These are phyloP conservation scores for Penicillium daleae DNA, from an alignment of 495 filamentous ascomycete species.

Conservation along the genomic window DNA sequence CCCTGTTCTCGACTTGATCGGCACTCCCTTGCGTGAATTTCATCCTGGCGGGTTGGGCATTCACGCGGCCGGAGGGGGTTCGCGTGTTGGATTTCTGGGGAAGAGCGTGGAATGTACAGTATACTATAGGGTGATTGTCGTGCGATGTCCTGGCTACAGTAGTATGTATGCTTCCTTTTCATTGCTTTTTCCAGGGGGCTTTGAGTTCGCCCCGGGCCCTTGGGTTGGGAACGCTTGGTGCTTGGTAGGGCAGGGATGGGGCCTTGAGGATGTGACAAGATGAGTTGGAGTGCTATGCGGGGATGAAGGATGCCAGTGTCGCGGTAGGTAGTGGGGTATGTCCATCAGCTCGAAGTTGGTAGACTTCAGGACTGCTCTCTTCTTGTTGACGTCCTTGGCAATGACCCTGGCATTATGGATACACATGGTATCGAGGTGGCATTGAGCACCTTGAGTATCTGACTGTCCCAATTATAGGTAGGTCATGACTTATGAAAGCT, in stretches of 20 bases:
- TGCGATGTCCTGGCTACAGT: not conserved
- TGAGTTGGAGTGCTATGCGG: not conserved
- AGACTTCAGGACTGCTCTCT: not conserved
- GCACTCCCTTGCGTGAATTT: conserved; percentile 28
- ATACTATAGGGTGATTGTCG: not conserved
- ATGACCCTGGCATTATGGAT: not conserved
- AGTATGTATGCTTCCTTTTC: conserved; percentile 1
- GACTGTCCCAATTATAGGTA: too few relatives aligned
- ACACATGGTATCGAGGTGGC: not conserved
- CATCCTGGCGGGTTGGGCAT: conserved; percentile 15
- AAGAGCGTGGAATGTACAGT: conserved; percentile 15
- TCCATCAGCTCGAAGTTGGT: not conserved
- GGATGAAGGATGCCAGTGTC: not conserved
- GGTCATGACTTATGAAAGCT: too few relatives aligned
- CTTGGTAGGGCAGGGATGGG: not conserved
- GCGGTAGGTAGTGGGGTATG: not conserved
- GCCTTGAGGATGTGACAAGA: not conserved
- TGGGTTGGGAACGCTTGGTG: not conserved
- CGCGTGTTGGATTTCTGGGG: conserved; percentile 16
- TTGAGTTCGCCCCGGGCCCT: conserved; percentile 9
- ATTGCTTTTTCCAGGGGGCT: conserved; percentile 12
- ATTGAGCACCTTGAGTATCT: not conserved
- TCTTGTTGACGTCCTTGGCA: not conserved
- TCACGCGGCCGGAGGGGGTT: conserved; percentile 8
- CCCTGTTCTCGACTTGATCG: conserved; percentile 20